Evolutionary conservation across 2,329 filamentous ascomycete species (phyloP).

Genomic region (Alternaria sp.): DNA sequence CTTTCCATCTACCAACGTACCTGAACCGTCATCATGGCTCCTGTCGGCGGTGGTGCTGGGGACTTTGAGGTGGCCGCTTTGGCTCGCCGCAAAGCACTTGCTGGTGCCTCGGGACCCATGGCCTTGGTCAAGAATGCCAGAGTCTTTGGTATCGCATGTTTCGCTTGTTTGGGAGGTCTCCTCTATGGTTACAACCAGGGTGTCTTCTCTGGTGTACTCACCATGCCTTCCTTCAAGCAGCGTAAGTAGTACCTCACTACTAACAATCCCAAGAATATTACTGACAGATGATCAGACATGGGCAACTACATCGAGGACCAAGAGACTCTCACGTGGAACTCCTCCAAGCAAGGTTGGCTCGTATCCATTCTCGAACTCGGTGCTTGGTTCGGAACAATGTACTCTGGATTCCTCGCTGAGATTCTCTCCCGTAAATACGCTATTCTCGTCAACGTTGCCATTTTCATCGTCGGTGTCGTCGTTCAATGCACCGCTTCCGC

Average conservation of each 20-base stretch:
- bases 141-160: constrained; percentile 65
- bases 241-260: constrained; percentile 32
- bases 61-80: constrained; percentile 53
- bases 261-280: not conserved
- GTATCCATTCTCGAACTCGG: constrained; percentile 76
- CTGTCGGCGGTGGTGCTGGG: constrained; percentile 44
- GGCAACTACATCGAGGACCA: constrained; percentile 45
- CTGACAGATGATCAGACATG: constrained; percentile 49
- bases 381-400: constrained; percentile 75
- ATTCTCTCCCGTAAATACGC: constrained; percentile 72
- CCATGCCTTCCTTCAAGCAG: constrained; percentile 57
- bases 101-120: constrained; percentile 53
- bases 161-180: constrained; percentile 61
- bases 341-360: constrained; percentile 57
- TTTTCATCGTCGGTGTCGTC: constrained; percentile 76
- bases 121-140: constrained; percentile 62
- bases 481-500: constrained; percentile 70
- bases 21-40: constrained; percentile 45
- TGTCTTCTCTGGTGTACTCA: constrained; percentile 74
- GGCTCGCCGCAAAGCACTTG: constrained; percentile 52
- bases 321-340: constrained; percentile 39
- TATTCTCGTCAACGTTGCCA: constrained; percentile 69
- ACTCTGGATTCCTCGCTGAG: constrained; percentile 75
- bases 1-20: constrained; percentile 2
- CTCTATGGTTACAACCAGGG: constrained; percentile 80